These are phyloP conservation scores for Globisporangium mamillatum DNA, from an alignment of 352 stramenopile species.

Conservation along the genomic window DNA sequence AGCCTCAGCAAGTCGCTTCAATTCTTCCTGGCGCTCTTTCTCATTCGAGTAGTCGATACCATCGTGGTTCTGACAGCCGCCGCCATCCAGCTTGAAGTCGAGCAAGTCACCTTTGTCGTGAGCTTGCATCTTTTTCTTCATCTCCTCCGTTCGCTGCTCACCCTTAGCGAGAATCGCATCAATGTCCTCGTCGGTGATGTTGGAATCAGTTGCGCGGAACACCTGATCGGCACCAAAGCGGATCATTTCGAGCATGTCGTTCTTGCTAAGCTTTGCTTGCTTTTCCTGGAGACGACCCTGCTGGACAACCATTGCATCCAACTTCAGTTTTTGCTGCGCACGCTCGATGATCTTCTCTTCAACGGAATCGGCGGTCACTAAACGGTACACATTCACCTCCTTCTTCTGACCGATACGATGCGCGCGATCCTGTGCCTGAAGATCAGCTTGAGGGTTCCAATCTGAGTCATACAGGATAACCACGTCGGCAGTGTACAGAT, in stretches of 20 bases:
- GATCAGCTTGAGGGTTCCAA: slow-evolving; percentile 98
- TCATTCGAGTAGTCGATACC: slow-evolving; percentile 96
- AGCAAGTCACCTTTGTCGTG: slow-evolving; percentile 87
- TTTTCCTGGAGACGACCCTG: slow-evolving; percentile 86
- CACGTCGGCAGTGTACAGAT: slow-evolving; percentile 98
- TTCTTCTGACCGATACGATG: slow-evolving; percentile 99
- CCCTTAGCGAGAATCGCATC: slow-evolving; percentile 95
- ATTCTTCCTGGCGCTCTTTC: slow-evolving; percentile 81
- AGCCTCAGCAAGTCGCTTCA: slow-evolving; percentile 80
- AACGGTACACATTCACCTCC: slow-evolving; percentile 94
- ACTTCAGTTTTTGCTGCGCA: slow-evolving; percentile 96
- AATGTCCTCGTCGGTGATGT: slow-evolving; percentile 98
- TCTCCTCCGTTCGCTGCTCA: slow-evolving; percentile 83
- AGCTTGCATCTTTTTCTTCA: slow-evolving; percentile 84
- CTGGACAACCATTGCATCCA: slow-evolving; percentile 86
- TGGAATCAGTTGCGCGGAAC: slow-evolving; percentile 94
- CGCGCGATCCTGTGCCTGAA: slow-evolving; percentile 94
- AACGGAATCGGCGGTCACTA: slow-evolving; percentile 95
- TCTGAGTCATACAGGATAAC: slow-evolving; percentile 98
- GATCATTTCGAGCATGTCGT: slow-evolving; percentile 97
- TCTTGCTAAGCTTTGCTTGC: slow-evolving; percentile 92
- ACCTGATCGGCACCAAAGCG: slow-evolving; percentile 98
- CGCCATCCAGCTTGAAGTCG: slow-evolving; percentile 92
- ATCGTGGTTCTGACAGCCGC: slow-evolving; percentile 94
- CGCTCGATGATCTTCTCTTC: slow-evolving; percentile 99